Base-by-base conservation (phyloP, 345 rosid species). In the Excoecaria cochinchinensis region DNA sequence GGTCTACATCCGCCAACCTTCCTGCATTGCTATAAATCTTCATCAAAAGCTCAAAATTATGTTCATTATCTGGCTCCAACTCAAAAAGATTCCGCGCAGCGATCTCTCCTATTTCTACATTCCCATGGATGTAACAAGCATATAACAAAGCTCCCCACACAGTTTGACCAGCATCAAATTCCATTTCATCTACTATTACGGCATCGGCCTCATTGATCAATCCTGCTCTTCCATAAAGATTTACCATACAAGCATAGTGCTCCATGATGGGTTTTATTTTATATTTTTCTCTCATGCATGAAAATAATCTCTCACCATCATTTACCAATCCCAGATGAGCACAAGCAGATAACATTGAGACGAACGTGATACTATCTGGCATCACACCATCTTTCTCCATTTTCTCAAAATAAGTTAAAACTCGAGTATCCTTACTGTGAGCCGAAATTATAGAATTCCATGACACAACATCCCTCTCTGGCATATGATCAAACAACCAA, bases 61-160 rank as follows among this genome's bases (percentile, higher is more conserved):
- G 97, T 65, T 89, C 93, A 72, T 89, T 89, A 77, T 91, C 97
- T 7, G 97, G 95, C 82, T 90, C 95, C 79, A 91, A 68, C 79
- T 90, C 97, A 47, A 93, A 91, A 57, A 93, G 95, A 77, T 70
- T 83, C 72, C 82, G 84, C 7, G 91, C 91, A 70, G 97, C 97
- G 15, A 79, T 70, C 76, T 90, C 95, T 70, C 93, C 98, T 0
- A 90, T 59, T 67, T 85, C 88, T n/a, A 83, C 80, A 81, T 90
- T 84, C 58, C 86, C 81, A 74, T 90, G 92, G 69, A 92, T 78
- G 74, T 75, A 86, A 82, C 95, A 90, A 56, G 89, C 90, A 84
- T 92, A 87, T 48, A 91, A 75, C 82, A 94, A 80, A 14, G 97
- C 97, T 77, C 97, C 97, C 97, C 98, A 92, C 61, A 86, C 93